A percentile compares a stretch with the other conserved stretches of the same genome.
Conservation (phyloP, 179 eudicot genomes). For the Spergularia azorica region DNA sequence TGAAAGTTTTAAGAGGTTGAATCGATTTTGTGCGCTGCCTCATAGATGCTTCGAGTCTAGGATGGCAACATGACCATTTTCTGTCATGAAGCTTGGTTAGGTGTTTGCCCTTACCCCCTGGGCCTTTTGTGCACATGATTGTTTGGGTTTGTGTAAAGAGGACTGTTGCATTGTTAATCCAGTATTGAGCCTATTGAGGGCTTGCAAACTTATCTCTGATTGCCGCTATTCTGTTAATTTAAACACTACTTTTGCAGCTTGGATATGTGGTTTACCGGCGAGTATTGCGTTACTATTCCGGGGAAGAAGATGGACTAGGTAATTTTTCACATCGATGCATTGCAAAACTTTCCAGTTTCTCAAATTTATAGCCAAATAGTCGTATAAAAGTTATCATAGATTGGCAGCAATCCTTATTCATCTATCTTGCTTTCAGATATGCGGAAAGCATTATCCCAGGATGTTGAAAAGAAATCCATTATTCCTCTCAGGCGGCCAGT, state of each 20-base stretch:
- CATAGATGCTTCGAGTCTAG: too few species aligned
- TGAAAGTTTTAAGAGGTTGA: too few species aligned
- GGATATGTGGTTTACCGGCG: constrained; percentile 86
- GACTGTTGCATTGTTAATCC: not conserved
- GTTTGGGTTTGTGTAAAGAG: not conserved
- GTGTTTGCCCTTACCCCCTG: too few species aligned
- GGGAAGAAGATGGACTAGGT: constrained; percentile 99
- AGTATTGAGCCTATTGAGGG: not conserved
- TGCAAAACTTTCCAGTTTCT: not conserved
- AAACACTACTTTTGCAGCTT: constrained; percentile 52
- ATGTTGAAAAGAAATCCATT: constrained; percentile 89
- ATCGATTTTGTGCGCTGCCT: too few species aligned
- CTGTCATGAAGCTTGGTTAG: too few species aligned
- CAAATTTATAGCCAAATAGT: not conserved
- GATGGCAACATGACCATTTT: too few species aligned
- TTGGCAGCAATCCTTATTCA: not conserved
- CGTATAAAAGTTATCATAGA: not conserved
- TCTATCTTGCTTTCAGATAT: constrained; percentile 55
- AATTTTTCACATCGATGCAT: constrained; percentile 1
- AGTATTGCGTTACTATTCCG: constrained; percentile 92
- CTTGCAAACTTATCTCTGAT: not conserved
- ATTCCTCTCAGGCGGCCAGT: constrained; percentile 85
- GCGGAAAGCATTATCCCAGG: constrained; percentile 92
- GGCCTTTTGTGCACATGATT: too few species aligned
- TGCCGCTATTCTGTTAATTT: not conserved